These are phyloP conservation scores for Lathyrus aphaca DNA, from an alignment of 306 rosid species.

Conservation along the genomic window DNA sequence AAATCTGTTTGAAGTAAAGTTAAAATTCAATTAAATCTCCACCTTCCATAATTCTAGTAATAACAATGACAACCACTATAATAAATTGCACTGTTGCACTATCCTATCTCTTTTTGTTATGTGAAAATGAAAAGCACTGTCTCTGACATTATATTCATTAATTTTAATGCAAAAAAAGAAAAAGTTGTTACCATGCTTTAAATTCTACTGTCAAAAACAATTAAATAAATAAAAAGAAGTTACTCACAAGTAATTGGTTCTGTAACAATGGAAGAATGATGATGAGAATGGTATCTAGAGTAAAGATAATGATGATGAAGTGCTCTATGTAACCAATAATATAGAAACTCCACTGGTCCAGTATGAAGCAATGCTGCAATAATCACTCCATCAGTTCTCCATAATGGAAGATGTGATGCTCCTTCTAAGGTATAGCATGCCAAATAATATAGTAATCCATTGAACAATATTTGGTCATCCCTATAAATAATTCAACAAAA, in stretches of 20 bases:
- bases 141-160: neutral
- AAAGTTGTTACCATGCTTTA: constrained; percentile 14
- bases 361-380: constrained; percentile 49
- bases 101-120: too few relatives aligned
- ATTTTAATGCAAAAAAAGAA: neutral
- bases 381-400: constrained; percentile 61
- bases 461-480: constrained; percentile 77
- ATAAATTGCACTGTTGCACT: neutral
- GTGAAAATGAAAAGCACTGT: neutral
- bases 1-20: neutral
- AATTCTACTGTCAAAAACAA: neutral
- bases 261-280: constrained; percentile 53
- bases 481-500: constrained; percentile 24
- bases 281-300: constrained; percentile 70
- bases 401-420: constrained; percentile 44
- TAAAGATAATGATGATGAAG: constrained; percentile 78
- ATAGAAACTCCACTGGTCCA: constrained; percentile 71
- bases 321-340: constrained; percentile 81
- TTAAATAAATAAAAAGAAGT: neutral
- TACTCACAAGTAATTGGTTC: constrained; percentile 54
- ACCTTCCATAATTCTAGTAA: neutral
- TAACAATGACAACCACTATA: neutral
- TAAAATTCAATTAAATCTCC: neutral
- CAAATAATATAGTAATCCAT: constrained; percentile 47
- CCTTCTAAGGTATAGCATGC: neutral